These are phyloP conservation scores for Penicillium canescens DNA, from an alignment of 495 filamentous ascomycete species.

Conservation along the genomic window DNA sequence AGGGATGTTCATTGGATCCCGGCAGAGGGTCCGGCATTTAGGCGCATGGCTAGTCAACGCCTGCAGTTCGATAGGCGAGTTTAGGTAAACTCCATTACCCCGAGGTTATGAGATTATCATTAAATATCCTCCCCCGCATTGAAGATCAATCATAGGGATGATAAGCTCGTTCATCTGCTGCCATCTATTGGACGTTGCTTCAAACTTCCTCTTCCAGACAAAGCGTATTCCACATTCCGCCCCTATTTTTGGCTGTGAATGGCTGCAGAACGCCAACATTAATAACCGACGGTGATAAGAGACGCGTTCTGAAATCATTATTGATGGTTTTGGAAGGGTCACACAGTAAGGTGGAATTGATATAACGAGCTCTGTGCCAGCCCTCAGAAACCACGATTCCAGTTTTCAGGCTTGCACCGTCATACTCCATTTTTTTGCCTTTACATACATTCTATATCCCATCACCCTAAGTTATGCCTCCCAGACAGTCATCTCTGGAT, in stretches of 20 bases:
- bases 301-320: neutral
- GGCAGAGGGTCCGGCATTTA: neutral
- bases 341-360: neutral
- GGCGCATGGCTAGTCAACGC: neutral
- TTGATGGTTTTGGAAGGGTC: neutral
- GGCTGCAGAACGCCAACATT: conserved; percentile 5
- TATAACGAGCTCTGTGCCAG: neutral
- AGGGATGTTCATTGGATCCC: neutral
- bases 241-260: conserved; percentile 9
- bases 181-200: conserved; percentile 19
- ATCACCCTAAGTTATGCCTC: conserved; percentile 5
- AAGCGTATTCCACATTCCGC: neutral
- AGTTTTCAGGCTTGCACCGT: no score
- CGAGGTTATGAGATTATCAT: conserved; percentile 1
- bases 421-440: no score
- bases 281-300: conserved; percentile 13
- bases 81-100: conserved; percentile 10
- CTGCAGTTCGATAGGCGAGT: neutral
- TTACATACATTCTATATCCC: no score
- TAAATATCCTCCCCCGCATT: conserved; percentile 8
- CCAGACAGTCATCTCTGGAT: conserved; percentile 3
- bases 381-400: no score
- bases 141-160: neutral
- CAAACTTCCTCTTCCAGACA: conserved; percentile 23
- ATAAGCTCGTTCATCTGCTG: conserved; percentile 7